Base-by-base conservation (phyloP, 805 yeast species). In the Saccharomyces cerevisiae region DNA sequence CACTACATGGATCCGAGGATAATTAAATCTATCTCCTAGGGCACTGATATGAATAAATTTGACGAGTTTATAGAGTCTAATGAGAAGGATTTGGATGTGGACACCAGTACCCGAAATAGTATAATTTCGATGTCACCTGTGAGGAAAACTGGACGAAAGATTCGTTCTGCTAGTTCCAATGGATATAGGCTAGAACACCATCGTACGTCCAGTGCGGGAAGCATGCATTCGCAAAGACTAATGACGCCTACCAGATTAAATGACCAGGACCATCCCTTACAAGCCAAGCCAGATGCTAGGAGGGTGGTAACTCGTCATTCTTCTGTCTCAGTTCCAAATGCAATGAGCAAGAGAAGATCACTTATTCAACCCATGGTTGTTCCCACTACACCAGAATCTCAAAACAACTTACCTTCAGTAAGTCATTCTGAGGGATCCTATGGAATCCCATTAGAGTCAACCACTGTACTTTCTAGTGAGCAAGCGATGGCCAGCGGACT, bases 1-100 rank as follows among this genome's bases (percentile, higher is more conserved):
- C 24, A 6, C 43, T 10, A 13, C 24, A 17, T n/a, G 43, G 24
- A 36, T 3, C 22, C 9, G 4, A 17, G 22, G 8, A 21, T 17
- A 36, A 17, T 77, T 2, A 74, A 6, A 24, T 14, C 9, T 22
- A 26, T 24, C 29, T 14, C 73, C 17, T 36, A 9, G 43, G 43
- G 6, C 11, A 36, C 43, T 6, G 31, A 21, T 36, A 64, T 64
- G 66, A 63, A 64, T 52, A 66, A 67, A 53, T 71, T 73, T 52
- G 76, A 73, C 54, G 62, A 62, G 55, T 73, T 73, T 56, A 71
- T 73, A 22, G 66, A 68, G 52, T 66, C 67, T 46, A 65, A 70
- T 14, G 77, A 73, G 51, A 57, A 60, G 52, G 62, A 60, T 27
- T 51, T 72, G 41, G 56, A 70, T 46, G 63, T 70, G 14, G 77